These are phyloP conservation scores for Daldinia caldariorum DNA, from an alignment of 495 filamentous ascomycete genomes.

Conservation along the genomic window DNA sequence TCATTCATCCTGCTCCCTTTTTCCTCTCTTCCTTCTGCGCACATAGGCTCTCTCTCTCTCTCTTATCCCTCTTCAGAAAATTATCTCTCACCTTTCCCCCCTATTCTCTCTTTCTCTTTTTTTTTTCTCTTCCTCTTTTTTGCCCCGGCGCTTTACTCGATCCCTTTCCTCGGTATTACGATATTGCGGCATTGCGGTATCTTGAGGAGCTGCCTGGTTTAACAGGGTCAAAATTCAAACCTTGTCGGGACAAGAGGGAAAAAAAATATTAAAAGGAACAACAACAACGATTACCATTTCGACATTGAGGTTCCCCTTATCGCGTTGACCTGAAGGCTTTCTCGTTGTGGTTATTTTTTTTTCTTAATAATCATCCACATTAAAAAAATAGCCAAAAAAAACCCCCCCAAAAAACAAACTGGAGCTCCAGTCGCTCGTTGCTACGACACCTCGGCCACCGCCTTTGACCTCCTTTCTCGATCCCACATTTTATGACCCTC, in stretches of 20 bases:
- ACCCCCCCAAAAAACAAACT: constrained; percentile 25
- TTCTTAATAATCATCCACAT: constrained; percentile 36
- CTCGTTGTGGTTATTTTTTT: constrained; percentile 10
- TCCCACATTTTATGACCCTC: constrained; percentile 29
- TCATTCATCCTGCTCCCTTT: too few relatives aligned
- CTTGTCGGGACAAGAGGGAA: constrained; percentile 16
- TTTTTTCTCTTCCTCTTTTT: constrained; percentile 33
- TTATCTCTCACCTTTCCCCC: constrained; percentile 34
- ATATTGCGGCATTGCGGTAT: constrained; percentile 25
- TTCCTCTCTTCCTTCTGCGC: constrained; percentile 15
- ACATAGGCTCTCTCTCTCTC: constrained; percentile 34
- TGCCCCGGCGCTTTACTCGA: constrained; percentile 36
- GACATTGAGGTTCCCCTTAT: constrained; percentile 19
- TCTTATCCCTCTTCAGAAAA: constrained; percentile 36
- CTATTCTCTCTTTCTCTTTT: constrained; percentile 23
- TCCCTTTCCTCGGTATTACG: constrained; percentile 27
- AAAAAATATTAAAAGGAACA: constrained; percentile 22
- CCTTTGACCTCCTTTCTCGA: constrained; percentile 28
- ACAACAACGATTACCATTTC: constrained; percentile 20
- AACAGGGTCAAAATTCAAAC: constrained; percentile 5
- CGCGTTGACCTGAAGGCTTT: constrained; percentile 14
- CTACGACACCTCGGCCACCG: constrained; percentile 36
- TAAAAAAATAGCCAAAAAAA: too few relatives aligned
- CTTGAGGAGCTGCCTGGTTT: constrained; percentile 27
- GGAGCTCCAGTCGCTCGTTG: constrained; percentile 44